These are phyloP conservation scores for Dictyostelium citrinum DNA, from an alignment of 78 protist genomes.

Conservation along the genomic window DNA sequence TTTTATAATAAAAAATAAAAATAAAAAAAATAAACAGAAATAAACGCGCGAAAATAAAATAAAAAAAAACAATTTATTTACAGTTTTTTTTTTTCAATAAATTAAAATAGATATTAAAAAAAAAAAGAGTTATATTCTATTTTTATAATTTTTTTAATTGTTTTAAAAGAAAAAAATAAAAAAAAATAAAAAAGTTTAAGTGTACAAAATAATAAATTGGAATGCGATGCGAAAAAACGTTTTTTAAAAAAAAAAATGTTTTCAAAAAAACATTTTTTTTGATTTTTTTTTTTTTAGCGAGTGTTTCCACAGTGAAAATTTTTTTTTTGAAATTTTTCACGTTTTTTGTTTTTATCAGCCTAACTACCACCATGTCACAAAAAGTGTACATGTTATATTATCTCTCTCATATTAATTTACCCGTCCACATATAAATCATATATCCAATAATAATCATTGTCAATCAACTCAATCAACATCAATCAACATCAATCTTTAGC, in stretches of 20 bases:
- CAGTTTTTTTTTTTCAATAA: too few relatives aligned
- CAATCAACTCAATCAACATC: background rate
- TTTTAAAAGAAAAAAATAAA: background rate
- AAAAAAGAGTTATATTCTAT: too few relatives aligned
- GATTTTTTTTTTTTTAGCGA: background rate
- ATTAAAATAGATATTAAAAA: too few relatives aligned
- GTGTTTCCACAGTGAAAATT: background rate
- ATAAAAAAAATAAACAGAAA: too few relatives aligned
- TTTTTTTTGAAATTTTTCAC: background rate
- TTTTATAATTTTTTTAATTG: background rate
- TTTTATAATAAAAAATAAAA: too few relatives aligned
- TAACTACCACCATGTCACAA: conserved; percentile 36
- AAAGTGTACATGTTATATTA: conserved; percentile 30
- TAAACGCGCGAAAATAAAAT: too few relatives aligned
- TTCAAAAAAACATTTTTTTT: background rate
- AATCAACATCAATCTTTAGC: background rate
- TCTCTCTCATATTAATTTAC: background rate
- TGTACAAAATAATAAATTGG: background rate
- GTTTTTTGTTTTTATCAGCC: background rate
- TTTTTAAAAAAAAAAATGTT: background rate
- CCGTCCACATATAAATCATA: background rate
- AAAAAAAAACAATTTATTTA: too few relatives aligned
- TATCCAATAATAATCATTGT: background rate
- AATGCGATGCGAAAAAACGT: background rate
- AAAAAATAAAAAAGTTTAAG: too few relatives aligned